Percentiles rank a stretch among this genome's conserved stretches.
phyloP scores from a whole-genome alignment of 208 protist species.

The Trypanosoma grayi region DNA sequence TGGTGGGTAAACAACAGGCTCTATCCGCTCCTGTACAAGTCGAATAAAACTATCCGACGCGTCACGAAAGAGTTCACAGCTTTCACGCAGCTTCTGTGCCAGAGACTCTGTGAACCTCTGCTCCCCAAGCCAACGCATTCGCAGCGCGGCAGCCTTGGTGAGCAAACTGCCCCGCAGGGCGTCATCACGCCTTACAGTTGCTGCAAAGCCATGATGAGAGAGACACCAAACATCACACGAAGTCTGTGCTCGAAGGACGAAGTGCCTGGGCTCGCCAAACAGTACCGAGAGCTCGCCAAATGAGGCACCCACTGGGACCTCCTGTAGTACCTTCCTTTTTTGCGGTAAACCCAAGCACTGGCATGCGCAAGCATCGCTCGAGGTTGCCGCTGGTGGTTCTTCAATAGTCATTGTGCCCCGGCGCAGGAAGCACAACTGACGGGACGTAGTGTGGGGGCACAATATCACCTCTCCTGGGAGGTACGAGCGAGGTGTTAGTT shows the following conservation, averaged over 20 bases:
- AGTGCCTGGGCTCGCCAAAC: conserved; percentile 75
- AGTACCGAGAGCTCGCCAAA: conserved; percentile 86
- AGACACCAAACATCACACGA: conserved; percentile 85
- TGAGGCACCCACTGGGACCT: conserved; percentile 43
- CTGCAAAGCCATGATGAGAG: conserved; percentile 53
- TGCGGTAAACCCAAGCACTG: neutral
- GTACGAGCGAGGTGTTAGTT: conserved; percentile 62
- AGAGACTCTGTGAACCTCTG: conserved; percentile 70
- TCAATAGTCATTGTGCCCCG: conserved; percentile 62
- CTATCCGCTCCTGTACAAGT: conserved; percentile 80
- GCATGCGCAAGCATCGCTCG: neutral
- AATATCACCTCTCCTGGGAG: conserved; percentile 76
- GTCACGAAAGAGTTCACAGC: conserved; percentile 59
- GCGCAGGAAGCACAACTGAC: conserved; percentile 80
- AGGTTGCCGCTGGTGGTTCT: conserved; percentile 24
- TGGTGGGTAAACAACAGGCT: conserved; percentile 77
- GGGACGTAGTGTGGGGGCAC: conserved; percentile 49
- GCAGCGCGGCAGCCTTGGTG: conserved; percentile 76
- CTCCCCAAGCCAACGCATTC: conserved; percentile 81
- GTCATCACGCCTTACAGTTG: conserved; percentile 65
- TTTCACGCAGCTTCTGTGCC: conserved; percentile 56
- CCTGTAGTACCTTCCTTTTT: conserved; percentile 19
- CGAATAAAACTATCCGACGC: conserved; percentile 61
- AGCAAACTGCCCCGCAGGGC: conserved; percentile 53
- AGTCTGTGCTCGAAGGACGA: conserved; percentile 61